A percentile compares a stretch with the other conserved stretches of the same genome.
phyloP scores from a whole-genome alignment of 192 early-diverging fungal species.

The Pecoramyces ruminantium region DNA sequence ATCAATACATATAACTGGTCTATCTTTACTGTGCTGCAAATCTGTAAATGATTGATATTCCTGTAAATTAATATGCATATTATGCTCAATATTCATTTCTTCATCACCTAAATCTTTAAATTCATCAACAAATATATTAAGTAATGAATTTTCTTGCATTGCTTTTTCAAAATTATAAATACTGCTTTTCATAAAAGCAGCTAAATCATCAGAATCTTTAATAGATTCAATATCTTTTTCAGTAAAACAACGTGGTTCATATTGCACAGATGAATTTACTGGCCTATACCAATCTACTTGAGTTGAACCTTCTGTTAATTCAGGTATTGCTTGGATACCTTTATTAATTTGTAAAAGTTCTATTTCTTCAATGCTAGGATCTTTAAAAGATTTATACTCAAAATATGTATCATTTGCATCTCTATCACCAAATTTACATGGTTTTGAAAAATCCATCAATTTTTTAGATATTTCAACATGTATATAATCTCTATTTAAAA shows the following conservation, averaged over 20 bases:
- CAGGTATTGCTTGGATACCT: conserved; percentile 27
- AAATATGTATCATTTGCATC: conserved; percentile 25
- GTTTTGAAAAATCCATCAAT: conserved; percentile 18
- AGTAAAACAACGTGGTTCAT: not conserved
- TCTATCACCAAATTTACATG: conserved; percentile 28
- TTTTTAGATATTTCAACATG: conserved; percentile 21
- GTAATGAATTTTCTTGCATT: conserved; percentile 29
- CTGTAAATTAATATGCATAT: conserved; percentile 26
- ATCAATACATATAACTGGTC: conserved; percentile 33
- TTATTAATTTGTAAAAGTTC: conserved; percentile 19
- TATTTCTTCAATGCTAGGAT: conserved; percentile 25
- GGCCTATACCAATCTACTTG: conserved; percentile 32
- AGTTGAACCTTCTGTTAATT: conserved; percentile 8
- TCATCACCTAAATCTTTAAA: conserved; percentile 36
- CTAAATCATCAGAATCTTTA: not conserved
- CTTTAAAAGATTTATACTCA: conserved; percentile 30
- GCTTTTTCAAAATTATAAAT: conserved; percentile 26
- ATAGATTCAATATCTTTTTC: not conserved
- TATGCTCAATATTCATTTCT: conserved; percentile 33
- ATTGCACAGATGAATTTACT: conserved; percentile 8
- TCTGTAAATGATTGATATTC: conserved; percentile 53
- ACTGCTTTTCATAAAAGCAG: not conserved
- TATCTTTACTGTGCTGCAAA: conserved; percentile 39
- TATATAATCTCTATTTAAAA: conserved; percentile 20
- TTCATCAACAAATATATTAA: conserved; percentile 42